Evolutionary conservation across 805 yeast genomes (phyloP).

Genomic region (Saccharomycopsis capsularis): DNA sequence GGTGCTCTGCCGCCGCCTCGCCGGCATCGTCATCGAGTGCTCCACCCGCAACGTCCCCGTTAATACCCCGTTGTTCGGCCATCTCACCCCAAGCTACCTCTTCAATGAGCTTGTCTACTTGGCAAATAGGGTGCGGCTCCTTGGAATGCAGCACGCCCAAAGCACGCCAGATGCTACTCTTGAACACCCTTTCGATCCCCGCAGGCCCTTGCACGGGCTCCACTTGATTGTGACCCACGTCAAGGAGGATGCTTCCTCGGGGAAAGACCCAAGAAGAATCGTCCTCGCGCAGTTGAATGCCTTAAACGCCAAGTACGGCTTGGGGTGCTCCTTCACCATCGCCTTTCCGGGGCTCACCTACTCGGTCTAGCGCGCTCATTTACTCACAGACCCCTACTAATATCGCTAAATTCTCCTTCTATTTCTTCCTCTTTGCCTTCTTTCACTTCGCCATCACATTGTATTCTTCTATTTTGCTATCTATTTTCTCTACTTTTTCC

Average conservation of each 20-base stretch:
- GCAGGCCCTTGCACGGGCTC: slow-evolving; percentile 23
- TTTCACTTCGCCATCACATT: too few relatives aligned
- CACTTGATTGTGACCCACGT: slow-evolving; percentile 43
- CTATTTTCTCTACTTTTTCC: background rate
- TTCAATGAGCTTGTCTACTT: slow-evolving; percentile 45
- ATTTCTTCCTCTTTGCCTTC: too few relatives aligned
- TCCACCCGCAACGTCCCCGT: slow-evolving; percentile 46
- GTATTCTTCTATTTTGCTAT: too few relatives aligned
- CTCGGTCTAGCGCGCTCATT: too few relatives aligned
- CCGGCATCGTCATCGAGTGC: slow-evolving; percentile 69
- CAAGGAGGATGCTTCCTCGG: slow-evolving; percentile 34
- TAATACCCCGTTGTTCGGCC: slow-evolving; percentile 62
- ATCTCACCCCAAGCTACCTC: slow-evolving; percentile 61
- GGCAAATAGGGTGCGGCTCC: slow-evolving; percentile 16
- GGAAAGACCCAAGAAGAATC: slow-evolving; percentile 50
- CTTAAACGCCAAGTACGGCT: slow-evolving; percentile 30
- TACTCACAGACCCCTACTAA: too few relatives aligned
- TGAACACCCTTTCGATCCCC: background rate
- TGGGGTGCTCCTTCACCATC: slow-evolving; percentile 44
- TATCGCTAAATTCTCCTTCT: too few relatives aligned
- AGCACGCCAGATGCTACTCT: background rate
- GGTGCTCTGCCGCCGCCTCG: slow-evolving; percentile 36
- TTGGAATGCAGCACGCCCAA: background rate
- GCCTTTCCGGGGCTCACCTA: slow-evolving; percentile 51
- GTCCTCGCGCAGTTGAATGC: slow-evolving; percentile 44